Evolutionary conservation across 768 basidiomycete species (phyloP).

Genomic region (Asterophora lycoperdoides): DNA sequence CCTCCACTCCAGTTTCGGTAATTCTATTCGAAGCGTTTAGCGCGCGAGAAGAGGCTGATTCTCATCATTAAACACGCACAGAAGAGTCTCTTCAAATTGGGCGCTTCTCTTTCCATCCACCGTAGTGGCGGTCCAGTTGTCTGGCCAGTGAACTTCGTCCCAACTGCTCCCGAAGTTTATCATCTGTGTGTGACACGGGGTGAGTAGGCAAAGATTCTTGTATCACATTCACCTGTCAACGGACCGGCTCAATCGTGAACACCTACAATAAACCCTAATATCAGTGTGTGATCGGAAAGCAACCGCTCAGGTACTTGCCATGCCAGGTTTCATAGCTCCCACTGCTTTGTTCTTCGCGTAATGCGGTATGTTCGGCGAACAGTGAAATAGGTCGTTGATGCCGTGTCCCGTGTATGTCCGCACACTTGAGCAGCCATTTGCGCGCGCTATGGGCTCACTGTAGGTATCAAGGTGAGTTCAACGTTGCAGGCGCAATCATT

Average conservation of each 20-base stretch:
- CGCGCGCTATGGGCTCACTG: conserved; percentile 82
- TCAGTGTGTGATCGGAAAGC: conserved; percentile 1
- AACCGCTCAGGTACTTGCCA: conserved; percentile 48
- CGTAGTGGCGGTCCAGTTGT: conserved; percentile 96
- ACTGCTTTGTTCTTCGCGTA: conserved; percentile 93
- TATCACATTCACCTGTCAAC: conserved; percentile 13
- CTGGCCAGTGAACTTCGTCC: conserved; percentile 83
- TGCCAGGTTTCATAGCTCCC: conserved; percentile 91
- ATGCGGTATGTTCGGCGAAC: conserved; percentile 84
- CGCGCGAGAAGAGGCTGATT: not conserved
- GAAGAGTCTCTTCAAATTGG: conserved; percentile 95
- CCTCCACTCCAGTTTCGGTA: conserved; percentile 86
- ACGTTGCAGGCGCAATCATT: conserved; percentile 1
- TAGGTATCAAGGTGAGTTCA: conserved; percentile 4
- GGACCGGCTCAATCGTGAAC: conserved; percentile 79
- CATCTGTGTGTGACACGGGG: conserved; percentile 54
- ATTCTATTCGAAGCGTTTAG: conserved; percentile 47
- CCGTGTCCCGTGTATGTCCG: conserved; percentile 92
- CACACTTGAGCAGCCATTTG: conserved; percentile 85
- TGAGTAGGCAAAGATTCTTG: not conserved
- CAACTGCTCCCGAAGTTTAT: conserved; percentile 81
- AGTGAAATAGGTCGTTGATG: conserved; percentile 83
- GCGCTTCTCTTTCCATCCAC: conserved; percentile 87
- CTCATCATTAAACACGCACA: conserved; percentile 52
- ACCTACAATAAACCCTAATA: conserved; percentile 27